phyloP scores from a whole-genome alignment of 192 early-diverging fungal species.

The Coemansia sp. region DNA sequence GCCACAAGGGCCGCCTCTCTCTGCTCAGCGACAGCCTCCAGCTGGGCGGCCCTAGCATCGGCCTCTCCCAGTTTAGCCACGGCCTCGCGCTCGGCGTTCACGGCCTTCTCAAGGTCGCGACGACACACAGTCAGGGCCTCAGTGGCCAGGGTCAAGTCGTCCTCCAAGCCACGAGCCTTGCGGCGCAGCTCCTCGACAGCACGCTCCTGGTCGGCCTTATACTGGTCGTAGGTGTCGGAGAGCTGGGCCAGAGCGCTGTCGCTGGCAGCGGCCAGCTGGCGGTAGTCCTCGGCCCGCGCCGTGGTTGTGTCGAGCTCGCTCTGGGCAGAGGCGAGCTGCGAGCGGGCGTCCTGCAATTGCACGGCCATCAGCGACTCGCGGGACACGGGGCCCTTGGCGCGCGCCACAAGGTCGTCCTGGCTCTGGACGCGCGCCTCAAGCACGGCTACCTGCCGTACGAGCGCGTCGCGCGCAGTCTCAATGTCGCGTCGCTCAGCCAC shows the following conservation, averaged over 20 bases:
- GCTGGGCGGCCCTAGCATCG: conserved; percentile 26
- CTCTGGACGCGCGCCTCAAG: conserved; percentile 57
- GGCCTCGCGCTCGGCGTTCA: conserved; percentile 57
- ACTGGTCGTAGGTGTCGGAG: conserved; percentile 70
- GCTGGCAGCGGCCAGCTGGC: conserved; percentile 55
- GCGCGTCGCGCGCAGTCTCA: conserved; percentile 48
- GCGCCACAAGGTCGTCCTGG: conserved; percentile 56
- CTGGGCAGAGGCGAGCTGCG: conserved; percentile 60
- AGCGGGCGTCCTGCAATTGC: conserved; percentile 60
- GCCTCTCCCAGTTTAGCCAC: conserved; percentile 39
- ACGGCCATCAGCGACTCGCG: conserved; percentile 55
- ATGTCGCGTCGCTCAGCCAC: conserved; percentile 61
- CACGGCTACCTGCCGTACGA: conserved; percentile 55
- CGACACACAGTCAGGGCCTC: conserved; percentile 32
- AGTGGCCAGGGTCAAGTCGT: conserved; percentile 24
- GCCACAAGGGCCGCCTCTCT: conserved; percentile 38
- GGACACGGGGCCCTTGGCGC: conserved; percentile 41
- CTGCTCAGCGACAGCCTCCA: conserved; percentile 25
- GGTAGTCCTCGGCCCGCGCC: conserved; percentile 50
- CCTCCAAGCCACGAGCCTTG: conserved; percentile 39
- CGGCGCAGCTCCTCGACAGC: conserved; percentile 30
- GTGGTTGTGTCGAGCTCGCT: conserved; percentile 43
- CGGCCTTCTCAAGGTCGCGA: conserved; percentile 30
- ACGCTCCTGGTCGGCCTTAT: conserved; percentile 61
- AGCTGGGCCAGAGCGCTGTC: conserved; percentile 70